phyloP scores from a whole-genome alignment of 2,329 filamentous ascomycete genomes.

The Cadophora sp. region DNA sequence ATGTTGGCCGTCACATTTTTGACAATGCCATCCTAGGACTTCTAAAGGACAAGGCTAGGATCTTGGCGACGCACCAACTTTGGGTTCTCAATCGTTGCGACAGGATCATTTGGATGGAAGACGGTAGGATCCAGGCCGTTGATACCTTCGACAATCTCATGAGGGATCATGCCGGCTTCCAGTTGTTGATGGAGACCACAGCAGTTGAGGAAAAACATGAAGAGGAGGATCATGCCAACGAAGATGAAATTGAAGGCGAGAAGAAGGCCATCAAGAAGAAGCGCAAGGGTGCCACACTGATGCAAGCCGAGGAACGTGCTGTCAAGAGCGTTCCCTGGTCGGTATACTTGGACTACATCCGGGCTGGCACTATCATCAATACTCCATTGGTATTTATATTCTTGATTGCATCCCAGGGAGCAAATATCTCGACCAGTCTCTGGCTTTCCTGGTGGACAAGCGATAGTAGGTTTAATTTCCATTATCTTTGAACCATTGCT shows the following conservation, averaged over 20 bases:
- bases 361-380: conserved; percentile 63
- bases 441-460: conserved; percentile 97
- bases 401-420: conserved; percentile 70
- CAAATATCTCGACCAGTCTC: conserved; percentile 86
- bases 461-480: conserved; percentile 64
- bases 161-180: conserved; percentile 78
- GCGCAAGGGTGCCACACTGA: conserved; percentile 67
- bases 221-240: conserved; percentile 53
- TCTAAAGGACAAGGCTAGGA: conserved; percentile 85
- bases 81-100: conserved; percentile 92
- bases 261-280: conserved; percentile 52
- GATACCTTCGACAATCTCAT: conserved; percentile 92
- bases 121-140: conserved; percentile 81
- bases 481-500: background rate
- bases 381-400: conserved; percentile 62
- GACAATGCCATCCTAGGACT: conserved; percentile 93
- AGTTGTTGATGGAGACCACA: conserved; percentile 81
- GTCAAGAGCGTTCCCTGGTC: conserved; percentile 67
- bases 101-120: conserved; percentile 91
- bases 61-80: conserved; percentile 93
- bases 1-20: conserved; percentile 80
- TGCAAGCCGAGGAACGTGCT: conserved; percentile 74
- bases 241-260: conserved; percentile 55
- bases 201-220: conserved; percentile 72
- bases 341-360: conserved; percentile 70